These are phyloP conservation scores for Lactarius psammicola DNA, from an alignment of 768 basidiomycete genomes.

Conservation along the genomic window DNA sequence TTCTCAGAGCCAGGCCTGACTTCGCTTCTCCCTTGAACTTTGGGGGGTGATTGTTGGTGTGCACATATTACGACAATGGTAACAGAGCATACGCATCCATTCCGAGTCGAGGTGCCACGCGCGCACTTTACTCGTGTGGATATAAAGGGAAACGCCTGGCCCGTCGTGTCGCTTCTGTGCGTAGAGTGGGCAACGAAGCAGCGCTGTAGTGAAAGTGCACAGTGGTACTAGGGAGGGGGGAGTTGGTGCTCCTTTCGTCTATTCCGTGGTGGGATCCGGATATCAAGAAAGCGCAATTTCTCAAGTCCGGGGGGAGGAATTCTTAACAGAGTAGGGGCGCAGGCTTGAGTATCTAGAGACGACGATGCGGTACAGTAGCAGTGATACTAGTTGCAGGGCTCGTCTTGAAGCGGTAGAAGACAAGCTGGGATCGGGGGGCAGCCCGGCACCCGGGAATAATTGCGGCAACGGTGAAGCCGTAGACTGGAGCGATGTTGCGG, in stretches of 20 bases:
- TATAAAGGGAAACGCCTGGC: background rate
- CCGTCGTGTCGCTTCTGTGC: background rate
- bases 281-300: background rate
- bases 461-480: no score
- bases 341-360: background rate
- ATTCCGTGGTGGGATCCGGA: background rate
- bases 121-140: background rate
- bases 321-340: background rate
- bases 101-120: background rate
- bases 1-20: no score
- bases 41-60: no score
- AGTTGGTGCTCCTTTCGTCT: background rate
- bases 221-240: background rate
- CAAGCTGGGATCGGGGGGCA: no score
- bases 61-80: no score
- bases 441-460: no score
- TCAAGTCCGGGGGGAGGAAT: background rate
- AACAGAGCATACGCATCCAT: no score
- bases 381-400: no score
- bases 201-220: background rate
- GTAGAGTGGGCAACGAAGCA: background rate
- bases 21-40: no score
- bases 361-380: no score
- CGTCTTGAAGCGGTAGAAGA: no score
- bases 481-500: no score